Evolutionary conservation across 1,284 basidiomycete genomes (phyloP), one percentile per base, ranked within the genome.

Genomic region (Pseudozyma hubeiensis): DNA sequence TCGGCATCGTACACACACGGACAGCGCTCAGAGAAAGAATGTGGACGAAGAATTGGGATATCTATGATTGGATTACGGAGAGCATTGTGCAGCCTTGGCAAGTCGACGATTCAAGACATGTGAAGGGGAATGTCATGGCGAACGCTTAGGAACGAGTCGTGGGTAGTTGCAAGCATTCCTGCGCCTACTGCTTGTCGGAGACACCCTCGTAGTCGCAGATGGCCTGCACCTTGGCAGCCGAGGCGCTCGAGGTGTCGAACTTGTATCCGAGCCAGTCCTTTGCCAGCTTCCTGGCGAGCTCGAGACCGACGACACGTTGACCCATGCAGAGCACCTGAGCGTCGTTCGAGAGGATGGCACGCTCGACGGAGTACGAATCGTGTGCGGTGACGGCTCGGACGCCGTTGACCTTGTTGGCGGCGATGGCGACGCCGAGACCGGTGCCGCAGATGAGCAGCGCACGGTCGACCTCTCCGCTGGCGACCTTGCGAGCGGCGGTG

Each of bases 291-390:
- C 85, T 76, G 7, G 85, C 84, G 16, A 87, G 77, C 67, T 87
- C 86, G 37, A 86, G 74, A 11, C 86, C 86, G 33, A 87, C 81
- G 19, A 87, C 86, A 16, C 86, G 72, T 72, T 86, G 86, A 34
- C 86, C 86, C 59, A 87, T 82, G 79, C 85, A 86, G 7, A 87
- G 80, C 24, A 87, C 84, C 75, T 87, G 86, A 29, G 85, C 85
- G 67, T 87, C 83, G 72, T 87, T 87, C 48, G 82, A 84, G 45
- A 86, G 84, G 52, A 87, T 77, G 24, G 85, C 75, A 11, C 86
- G 77, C 71, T 87, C 86, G 53, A 87, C 86, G 35, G 83, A 85
- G 81, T 86, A 87, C 3, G 81, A 81, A 68, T 87, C 86, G 79
- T 86, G 86, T 0, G 85, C 85, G 30, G 85, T 85, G 11, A 84